Evolutionary conservation across 768 basidiomycete genomes (phyloP).

Genomic region (Psilocybe subaeruginosa): DNA sequence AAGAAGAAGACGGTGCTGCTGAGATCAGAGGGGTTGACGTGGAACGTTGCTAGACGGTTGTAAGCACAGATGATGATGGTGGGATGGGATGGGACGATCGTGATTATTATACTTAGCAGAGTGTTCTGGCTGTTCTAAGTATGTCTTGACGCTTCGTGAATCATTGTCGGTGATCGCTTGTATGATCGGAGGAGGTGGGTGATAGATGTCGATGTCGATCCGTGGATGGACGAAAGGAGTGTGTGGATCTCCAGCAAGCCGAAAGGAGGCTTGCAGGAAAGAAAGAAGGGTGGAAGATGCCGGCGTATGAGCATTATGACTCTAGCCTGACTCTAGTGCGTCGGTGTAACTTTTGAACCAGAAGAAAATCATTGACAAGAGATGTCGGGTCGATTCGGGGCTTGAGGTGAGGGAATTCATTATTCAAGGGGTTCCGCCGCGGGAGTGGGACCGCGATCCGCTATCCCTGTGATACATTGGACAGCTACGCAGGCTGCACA

Average conservation of each 20-base stretch:
- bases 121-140: no score
- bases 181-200: background rate
- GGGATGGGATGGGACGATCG: no score
- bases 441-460: background rate
- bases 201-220: background rate
- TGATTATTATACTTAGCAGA: no score
- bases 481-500: no score
- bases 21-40: background rate
- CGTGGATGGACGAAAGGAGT: background rate
- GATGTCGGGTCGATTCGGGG: constrained; percentile 1
- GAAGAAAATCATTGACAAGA: background rate
- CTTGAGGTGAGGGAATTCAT: background rate
- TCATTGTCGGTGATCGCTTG: background rate
- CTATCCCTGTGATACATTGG: no score
- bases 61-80: background rate
- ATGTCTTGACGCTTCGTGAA: no score
- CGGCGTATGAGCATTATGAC: background rate
- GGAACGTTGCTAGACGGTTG: background rate
- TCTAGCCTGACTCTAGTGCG: background rate
- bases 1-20: no score
- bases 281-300: background rate
- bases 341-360: no score
- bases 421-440: background rate
- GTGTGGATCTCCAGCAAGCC: background rate
- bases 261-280: background rate